Conservation (phyloP, 305 asterid genomes). For the Rubia balearica region DNA sequence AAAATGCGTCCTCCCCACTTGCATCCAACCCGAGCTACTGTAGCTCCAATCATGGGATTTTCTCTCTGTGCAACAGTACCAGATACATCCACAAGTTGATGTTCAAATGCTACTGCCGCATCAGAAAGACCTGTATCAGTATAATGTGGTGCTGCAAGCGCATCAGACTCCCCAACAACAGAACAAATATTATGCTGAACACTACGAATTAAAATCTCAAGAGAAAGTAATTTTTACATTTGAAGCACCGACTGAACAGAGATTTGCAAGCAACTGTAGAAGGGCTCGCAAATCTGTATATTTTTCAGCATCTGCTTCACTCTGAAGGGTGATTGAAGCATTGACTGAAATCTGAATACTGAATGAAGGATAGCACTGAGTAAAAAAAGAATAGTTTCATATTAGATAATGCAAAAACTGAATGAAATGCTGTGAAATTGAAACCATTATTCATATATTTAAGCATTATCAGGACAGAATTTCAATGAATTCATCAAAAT, state of each 20-base stretch:
- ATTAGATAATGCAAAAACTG: neutral
- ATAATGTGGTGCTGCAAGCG: conserved; percentile 12
- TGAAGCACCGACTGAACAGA: too few species aligned
- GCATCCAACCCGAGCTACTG: too few species aligned
- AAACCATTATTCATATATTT: neutral
- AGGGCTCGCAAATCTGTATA: neutral
- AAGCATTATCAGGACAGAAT: neutral
- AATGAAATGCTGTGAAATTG: neutral
- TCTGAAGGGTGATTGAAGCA: conserved; percentile 26
- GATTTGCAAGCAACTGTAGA: neutral
- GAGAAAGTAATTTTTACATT: too few species aligned
- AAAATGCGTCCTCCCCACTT: too few species aligned
- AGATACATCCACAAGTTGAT: conserved; percentile 16
- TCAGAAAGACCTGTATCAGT: conserved; percentile 11
- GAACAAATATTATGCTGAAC: neutral
- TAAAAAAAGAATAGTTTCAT: conserved; percentile 3
- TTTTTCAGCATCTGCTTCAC: neutral
- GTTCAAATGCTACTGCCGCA: conserved; percentile 14
- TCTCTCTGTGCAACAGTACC: conserved; percentile 24
- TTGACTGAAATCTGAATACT: conserved; percentile 59
- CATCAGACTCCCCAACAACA: conserved; percentile 13
- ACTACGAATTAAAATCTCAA: too few species aligned
- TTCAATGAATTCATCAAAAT: neutral
- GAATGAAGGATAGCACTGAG: conserved; percentile 19
- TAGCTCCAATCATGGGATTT: too few species aligned